A percentile compares a stretch with the other conserved stretches of the same genome.
Evolutionary conservation across 345 rosid genomes (phyloP).

Genomic region (Rhodamnia rubescens): DNA sequence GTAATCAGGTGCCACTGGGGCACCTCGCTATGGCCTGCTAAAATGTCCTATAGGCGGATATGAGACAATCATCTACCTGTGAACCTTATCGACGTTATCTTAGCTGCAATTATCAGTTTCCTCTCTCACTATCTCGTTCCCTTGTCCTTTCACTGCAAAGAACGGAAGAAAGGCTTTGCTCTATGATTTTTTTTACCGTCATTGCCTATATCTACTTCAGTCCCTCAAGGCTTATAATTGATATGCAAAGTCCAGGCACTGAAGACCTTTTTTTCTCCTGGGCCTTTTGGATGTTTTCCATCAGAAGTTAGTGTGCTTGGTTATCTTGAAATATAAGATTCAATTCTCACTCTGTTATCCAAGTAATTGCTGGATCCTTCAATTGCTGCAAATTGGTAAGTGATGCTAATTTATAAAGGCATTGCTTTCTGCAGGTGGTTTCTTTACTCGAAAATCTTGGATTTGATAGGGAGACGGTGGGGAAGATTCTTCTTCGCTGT

Average conservation of each 20-base stretch:
- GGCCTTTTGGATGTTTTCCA: neutral
- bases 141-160: neutral
- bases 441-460: conserved; percentile 57
- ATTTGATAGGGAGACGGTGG: conserved; percentile 41
- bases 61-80: neutral
- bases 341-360: neutral
- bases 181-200: neutral
- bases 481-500: conserved; percentile 58
- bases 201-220: neutral
- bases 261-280: neutral
- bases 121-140: neutral
- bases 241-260: neutral
- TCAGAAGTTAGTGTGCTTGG: neutral
- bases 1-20: neutral
- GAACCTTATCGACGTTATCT: neutral
- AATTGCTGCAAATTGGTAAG: neutral
- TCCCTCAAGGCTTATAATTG: neutral
- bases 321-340: neutral
- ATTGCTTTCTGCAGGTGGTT: conserved; percentile 40
- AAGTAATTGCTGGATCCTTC: neutral
- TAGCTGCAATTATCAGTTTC: neutral
- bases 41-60: neutral
- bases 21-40: neutral
- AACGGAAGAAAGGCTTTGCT: neutral
- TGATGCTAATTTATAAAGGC: neutral